These are phyloP conservation scores for Debaryomycetaceae sp. DNA, from an alignment of 1,139 yeast species.

Conservation along the genomic window DNA sequence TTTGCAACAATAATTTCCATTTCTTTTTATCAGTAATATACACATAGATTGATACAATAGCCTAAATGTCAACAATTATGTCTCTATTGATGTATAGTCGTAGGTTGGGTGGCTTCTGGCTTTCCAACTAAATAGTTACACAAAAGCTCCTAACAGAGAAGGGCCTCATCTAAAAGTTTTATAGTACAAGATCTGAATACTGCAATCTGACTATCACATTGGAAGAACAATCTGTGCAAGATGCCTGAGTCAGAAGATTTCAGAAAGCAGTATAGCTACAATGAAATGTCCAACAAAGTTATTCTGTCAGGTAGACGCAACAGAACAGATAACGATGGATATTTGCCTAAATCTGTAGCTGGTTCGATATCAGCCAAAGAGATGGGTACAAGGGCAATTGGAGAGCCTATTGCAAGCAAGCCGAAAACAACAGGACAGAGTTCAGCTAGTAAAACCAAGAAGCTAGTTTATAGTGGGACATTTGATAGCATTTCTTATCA, in stretches of 20 bases:
- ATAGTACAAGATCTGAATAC: neutral
- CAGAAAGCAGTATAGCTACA: constrained; percentile 38
- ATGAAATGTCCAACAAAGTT: constrained; percentile 77
- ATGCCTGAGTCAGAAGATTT: constrained; percentile 9
- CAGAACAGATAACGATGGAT: constrained; percentile 39
- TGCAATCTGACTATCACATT: neutral
- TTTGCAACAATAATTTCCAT: neutral
- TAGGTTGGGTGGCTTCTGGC: no score
- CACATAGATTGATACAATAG: neutral
- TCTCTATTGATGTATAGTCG: no score
- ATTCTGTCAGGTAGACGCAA: constrained; percentile 39
- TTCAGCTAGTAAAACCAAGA: constrained; percentile 1
- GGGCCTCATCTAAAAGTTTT: neutral
- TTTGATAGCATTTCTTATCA: constrained; percentile 22
- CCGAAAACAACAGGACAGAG: constrained; percentile 4
- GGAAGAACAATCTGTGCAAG: neutral
- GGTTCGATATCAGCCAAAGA: constrained; percentile 65
- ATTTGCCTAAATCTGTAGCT: constrained; percentile 62
- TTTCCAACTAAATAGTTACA: neutral
- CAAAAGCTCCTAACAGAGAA: neutral
- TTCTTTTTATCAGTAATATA: neutral
- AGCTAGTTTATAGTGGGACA: constrained; percentile 10
- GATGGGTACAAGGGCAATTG: constrained; percentile 56
- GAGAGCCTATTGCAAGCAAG: constrained; percentile 9
- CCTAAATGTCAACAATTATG: no score